A percentile compares a stretch with the other conserved stretches of the same genome.
Conservation (phyloP, 2,329 filamentous ascomycete genomes). For the Chaetomium sp. region DNA sequence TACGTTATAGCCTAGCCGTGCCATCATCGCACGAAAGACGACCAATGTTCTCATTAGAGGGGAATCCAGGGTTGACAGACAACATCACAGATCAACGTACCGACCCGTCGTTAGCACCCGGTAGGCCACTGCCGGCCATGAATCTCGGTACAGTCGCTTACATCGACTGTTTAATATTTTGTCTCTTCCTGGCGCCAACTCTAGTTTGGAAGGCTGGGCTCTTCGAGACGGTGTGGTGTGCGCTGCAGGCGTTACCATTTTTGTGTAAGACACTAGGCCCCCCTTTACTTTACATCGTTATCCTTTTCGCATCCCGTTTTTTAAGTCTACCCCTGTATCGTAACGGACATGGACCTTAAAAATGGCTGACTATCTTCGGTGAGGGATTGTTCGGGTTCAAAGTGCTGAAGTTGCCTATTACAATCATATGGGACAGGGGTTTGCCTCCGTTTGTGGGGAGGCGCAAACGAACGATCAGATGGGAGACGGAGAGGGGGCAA, state of each 20-base stretch:
- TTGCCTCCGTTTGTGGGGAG: not conserved
- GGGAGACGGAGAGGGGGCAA: too few relatives aligned
- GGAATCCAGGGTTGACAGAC: too few relatives aligned
- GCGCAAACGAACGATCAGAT: not conserved
- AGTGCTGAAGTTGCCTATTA: not conserved
- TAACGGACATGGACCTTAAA: too few relatives aligned
- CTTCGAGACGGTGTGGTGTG: slow-evolving; percentile 50
- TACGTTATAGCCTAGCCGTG: too few relatives aligned
- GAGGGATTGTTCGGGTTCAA: not conserved
- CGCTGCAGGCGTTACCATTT: slow-evolving; percentile 33
- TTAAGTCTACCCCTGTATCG: too few relatives aligned
- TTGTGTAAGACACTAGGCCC: not conserved
- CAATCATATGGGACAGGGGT: not conserved
- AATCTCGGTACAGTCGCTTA: slow-evolving; percentile 46
- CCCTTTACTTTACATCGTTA: too few relatives aligned
- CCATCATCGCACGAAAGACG: too few relatives aligned
- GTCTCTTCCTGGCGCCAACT: slow-evolving; percentile 64
- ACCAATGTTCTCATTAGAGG: too few relatives aligned
- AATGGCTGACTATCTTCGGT: not conserved
- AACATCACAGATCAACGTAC: too few relatives aligned
- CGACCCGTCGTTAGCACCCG: too few relatives aligned
- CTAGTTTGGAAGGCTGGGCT: slow-evolving; percentile 62
- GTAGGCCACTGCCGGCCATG: not conserved
- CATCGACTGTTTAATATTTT: slow-evolving; percentile 68
- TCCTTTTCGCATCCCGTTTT: too few relatives aligned